These are phyloP conservation scores for Epichloe brachyelytri DNA, from an alignment of 2,329 filamentous ascomycete species.

Conservation along the genomic window DNA sequence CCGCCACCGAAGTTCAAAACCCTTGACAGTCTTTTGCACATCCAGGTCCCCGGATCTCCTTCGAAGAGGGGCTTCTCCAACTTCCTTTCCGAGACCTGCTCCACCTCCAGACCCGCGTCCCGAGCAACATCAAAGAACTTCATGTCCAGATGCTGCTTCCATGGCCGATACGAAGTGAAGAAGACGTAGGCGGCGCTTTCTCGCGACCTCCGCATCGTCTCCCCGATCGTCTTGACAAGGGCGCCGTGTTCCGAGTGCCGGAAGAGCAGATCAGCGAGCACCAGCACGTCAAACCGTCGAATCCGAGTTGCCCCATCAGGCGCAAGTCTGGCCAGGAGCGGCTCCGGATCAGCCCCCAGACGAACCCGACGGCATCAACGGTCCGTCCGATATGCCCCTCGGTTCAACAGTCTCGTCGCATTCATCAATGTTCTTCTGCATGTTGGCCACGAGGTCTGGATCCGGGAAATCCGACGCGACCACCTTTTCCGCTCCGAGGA, in stretches of 20 bases:
- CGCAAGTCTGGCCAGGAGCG: conserved; percentile 45
- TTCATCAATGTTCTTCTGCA: conserved; percentile 60
- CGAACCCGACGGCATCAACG: conserved; percentile 56
- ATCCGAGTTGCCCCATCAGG: not conserved
- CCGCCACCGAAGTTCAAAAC: conserved; percentile 58
- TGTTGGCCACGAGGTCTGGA: conserved; percentile 65
- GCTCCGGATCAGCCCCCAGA: conserved; percentile 63
- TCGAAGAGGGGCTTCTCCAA: conserved; percentile 85
- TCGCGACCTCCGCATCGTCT: conserved; percentile 45
- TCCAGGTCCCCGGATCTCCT: conserved; percentile 71
- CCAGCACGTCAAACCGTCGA: conserved; percentile 60
- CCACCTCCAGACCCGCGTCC: conserved; percentile 59
- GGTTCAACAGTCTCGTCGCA: conserved; percentile 28
- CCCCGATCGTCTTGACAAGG: conserved; percentile 57
- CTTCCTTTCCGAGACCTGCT: conserved; percentile 67
- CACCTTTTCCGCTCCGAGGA: conserved; percentile 55
- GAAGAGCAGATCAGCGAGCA: conserved; percentile 83
- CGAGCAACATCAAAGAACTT: conserved; percentile 71
- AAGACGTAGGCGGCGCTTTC: conserved; percentile 66
- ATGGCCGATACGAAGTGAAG: conserved; percentile 88
- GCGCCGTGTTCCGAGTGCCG: conserved; percentile 78
- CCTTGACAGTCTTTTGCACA: conserved; percentile 70
- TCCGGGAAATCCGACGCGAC: conserved; percentile 89
- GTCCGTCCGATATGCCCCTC: conserved; percentile 17
- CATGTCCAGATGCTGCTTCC: conserved; percentile 75